Percentiles rank a stretch among this genome's conserved stretches.
Conservation (phyloP, 1,139 yeast genomes). For the Debaryomyces udenii region DNA sequence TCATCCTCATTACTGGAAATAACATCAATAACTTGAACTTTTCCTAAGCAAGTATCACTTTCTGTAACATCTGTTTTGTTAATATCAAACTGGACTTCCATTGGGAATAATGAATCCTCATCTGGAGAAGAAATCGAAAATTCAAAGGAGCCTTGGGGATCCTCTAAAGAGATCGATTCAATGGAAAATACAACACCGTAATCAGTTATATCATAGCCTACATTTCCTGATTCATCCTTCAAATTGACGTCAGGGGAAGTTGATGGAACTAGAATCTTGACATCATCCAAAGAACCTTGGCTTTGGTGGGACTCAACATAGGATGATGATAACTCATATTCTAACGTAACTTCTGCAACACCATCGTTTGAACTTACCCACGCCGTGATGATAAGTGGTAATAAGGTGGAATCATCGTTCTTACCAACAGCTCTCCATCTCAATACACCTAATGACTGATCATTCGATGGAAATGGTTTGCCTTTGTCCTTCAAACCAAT, state of each 20-base stretch:
- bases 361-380: constrained; percentile 79
- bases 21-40: constrained; percentile 45
- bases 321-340: constrained; percentile 66
- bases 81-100: constrained; percentile 59
- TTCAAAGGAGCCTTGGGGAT: constrained; percentile 76
- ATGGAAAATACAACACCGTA: constrained; percentile 64
- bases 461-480: constrained; percentile 88
- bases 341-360: constrained; percentile 76
- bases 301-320: constrained; percentile 36
- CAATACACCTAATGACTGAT: constrained; percentile 85
- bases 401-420: constrained; percentile 56
- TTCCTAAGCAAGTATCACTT: constrained; percentile 44
- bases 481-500: constrained; percentile 76
- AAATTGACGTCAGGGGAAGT: constrained; percentile 59
- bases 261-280: constrained; percentile 69
- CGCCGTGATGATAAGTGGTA: constrained; percentile 78
- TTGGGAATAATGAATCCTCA: constrained; percentile 90
- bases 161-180: constrained; percentile 49
- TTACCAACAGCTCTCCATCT: constrained; percentile 82
- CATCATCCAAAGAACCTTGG: constrained; percentile 37
- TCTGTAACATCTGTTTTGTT: constrained; percentile 40
- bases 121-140: constrained; percentile 72
- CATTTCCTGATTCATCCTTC: constrained; percentile 50
- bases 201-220: constrained; percentile 53
- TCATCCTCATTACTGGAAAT: constrained; percentile 43